Conservation (phyloP, 169 alveolate species). For the Plasmodium chabaudi region DNA sequence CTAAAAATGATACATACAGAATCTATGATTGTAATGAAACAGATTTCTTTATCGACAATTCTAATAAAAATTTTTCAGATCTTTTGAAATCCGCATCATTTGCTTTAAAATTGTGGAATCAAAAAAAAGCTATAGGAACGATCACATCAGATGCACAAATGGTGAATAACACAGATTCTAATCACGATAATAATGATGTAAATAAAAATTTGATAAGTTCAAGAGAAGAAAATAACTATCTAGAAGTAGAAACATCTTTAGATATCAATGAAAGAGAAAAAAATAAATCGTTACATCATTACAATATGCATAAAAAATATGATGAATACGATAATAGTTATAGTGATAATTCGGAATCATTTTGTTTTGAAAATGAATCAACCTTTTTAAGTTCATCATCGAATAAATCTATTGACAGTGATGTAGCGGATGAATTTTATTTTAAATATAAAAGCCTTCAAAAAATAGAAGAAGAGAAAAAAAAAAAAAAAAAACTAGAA, state of each 20-base stretch:
- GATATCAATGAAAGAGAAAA: too few relatives aligned
- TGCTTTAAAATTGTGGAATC: too few relatives aligned
- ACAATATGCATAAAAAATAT: too few relatives aligned
- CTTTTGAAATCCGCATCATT: background rate
- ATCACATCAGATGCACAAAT: too few relatives aligned
- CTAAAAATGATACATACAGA: conserved; percentile 31
- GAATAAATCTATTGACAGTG: conserved; percentile 31
- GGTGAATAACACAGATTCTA: too few relatives aligned
- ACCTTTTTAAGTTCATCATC: background rate
- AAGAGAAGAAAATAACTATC: background rate
- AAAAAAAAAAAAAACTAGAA: background rate
- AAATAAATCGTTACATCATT: too few relatives aligned
- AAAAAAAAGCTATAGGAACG: background rate
- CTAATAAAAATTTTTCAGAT: conserved; percentile 45
- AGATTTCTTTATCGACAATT: conserved; percentile 27
- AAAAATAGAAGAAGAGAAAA: conserved; percentile 8
- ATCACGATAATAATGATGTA: background rate
- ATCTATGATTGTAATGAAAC: conserved; percentile 29
- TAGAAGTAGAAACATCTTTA: background rate
- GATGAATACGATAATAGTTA: too few relatives aligned
- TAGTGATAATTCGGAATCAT: conserved; percentile 3
- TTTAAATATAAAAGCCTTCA: conserved; percentile 18
- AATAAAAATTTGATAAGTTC: background rate
- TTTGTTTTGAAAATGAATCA: background rate
- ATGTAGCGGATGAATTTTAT: conserved; percentile 37